A percentile compares a stretch with the other conserved stretches of the same genome.
These are phyloP conservation scores for Phytophthora melonis DNA, from an alignment of 352 stramenopile genomes.

Conservation along the genomic window DNA sequence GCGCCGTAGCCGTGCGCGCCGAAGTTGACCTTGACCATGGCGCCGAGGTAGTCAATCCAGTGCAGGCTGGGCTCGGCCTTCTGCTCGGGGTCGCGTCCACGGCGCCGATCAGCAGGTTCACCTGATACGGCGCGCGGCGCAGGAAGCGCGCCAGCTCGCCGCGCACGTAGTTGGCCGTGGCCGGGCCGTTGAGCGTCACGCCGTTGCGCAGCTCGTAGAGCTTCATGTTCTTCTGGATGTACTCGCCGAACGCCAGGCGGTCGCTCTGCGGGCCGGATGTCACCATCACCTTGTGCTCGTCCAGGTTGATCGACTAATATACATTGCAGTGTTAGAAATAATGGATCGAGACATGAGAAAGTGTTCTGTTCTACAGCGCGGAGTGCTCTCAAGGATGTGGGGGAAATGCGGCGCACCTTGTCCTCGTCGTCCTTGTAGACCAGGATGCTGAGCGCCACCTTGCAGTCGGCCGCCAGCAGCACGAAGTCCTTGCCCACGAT, in stretches of 20 bases:
- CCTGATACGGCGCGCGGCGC: constrained; percentile 86
- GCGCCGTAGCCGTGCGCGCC: constrained; percentile 86
- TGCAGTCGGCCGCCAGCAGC: constrained; percentile 91
- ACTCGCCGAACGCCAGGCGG: constrained; percentile 86
- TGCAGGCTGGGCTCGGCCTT: constrained; percentile 73
- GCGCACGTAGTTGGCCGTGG: constrained; percentile 88
- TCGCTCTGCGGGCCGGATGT: constrained; percentile 82
- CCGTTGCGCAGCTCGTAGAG: constrained; percentile 91
- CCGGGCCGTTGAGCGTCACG: constrained; percentile 81
- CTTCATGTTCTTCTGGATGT: constrained; percentile 94
- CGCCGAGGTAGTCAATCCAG: constrained; percentile 91
- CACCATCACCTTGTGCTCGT: constrained; percentile 87
- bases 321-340: constrained; percentile 4
- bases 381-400: too few relatives aligned
- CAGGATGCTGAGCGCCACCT: constrained; percentile 91
- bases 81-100: constrained; percentile 53
- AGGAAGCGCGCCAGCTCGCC: constrained; percentile 82
- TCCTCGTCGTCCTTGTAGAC: constrained; percentile 95
- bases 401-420: constrained; percentile 68
- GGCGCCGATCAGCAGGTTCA: constrained; percentile 86
- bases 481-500: constrained; percentile 94
- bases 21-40: constrained; percentile 90
- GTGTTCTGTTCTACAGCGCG: too few relatives aligned
- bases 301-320: constrained; percentile 76
- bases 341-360: background rate